A percentile compares a stretch with the other conserved stretches of the same genome.
Evolutionary conservation across 2,329 filamentous ascomycete species (phyloP).

Genomic region (Zymoseptoria pseudotritici): DNA sequence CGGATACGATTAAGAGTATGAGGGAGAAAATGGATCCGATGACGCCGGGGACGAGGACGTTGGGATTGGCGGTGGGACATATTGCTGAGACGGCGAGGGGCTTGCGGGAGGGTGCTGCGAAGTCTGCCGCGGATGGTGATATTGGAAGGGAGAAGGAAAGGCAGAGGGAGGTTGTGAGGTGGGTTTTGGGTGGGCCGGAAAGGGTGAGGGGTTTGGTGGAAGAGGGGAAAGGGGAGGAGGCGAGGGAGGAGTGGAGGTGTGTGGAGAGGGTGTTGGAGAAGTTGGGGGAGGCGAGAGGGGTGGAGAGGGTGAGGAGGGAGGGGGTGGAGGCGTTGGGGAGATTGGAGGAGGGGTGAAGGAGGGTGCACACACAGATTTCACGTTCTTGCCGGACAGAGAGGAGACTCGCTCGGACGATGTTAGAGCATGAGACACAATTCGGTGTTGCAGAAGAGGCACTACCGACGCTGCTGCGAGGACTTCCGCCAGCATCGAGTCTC

Average conservation of each 20-base stretch:
- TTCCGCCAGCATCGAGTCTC: too few relatives aligned
- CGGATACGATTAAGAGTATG: constrained; percentile 91
- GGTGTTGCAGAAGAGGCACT: too few relatives aligned
- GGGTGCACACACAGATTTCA: too few relatives aligned
- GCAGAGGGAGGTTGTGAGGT: constrained; percentile 52
- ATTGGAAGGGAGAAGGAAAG: constrained; percentile 33
- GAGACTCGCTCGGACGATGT: too few relatives aligned
- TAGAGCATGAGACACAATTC: too few relatives aligned
- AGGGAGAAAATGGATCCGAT: constrained; percentile 72
- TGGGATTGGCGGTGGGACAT: constrained; percentile 65
- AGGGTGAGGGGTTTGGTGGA: constrained; percentile 51
- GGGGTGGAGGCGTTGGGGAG: constrained; percentile 27
- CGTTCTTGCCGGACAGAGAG: too few relatives aligned
- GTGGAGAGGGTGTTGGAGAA: constrained; percentile 34
- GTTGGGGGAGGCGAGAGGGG: constrained; percentile 40
- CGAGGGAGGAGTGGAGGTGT: constrained; percentile 44
- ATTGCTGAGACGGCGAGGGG: constrained; percentile 56
- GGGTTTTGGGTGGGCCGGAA: constrained; percentile 55
- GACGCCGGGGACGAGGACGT: constrained; percentile 63
- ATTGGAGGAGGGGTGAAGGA: constrained; percentile 2
- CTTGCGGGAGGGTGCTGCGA: constrained; percentile 26
- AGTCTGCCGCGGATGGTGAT: too few relatives aligned
- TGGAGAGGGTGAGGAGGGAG: constrained; percentile 32
- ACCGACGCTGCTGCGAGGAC: too few relatives aligned
- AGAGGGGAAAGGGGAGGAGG: constrained; percentile 55